Percentiles rank a stretch among this genome's conserved stretches.
Conservation (phyloP, 495 filamentous ascomycete genomes). For the Penicillium bovifimosum region DNA sequence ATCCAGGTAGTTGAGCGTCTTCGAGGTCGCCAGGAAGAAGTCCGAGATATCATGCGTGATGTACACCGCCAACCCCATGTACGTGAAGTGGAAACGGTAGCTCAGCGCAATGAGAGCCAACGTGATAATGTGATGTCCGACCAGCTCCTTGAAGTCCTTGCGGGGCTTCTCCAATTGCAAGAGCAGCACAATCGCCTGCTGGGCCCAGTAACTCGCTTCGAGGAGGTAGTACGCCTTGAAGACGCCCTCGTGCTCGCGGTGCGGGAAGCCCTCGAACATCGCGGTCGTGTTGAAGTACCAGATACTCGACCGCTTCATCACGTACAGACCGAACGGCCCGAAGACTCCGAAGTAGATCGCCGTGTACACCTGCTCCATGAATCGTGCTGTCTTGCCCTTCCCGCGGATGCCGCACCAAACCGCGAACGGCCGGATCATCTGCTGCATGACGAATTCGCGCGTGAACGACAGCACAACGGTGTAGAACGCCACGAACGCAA, state of each 20-base stretch:
- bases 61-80: constrained; percentile 95
- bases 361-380: constrained; percentile 98
- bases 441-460: constrained; percentile 96
- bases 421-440: constrained; percentile 75
- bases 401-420: constrained; percentile 62
- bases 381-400: constrained; percentile 77
- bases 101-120: constrained; percentile 80
- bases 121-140: constrained; percentile 90
- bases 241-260: constrained; percentile 71
- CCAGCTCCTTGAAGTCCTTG: constrained; percentile 94
- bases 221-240: constrained; percentile 98
- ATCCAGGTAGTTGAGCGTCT: constrained; percentile 90
- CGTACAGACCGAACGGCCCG: constrained; percentile 81
- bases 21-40: constrained; percentile 96
- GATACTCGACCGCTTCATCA: constrained; percentile 86
- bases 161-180: constrained; percentile 90
- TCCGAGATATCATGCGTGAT: constrained; percentile 95
- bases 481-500: constrained; percentile 87
- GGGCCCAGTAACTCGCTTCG: constrained; percentile 92
- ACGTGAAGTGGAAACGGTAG: constrained; percentile 97
- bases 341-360: constrained; percentile 89
- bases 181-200: constrained; percentile 86
- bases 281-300: constrained; percentile 95
- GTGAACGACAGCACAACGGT: constrained; percentile 85
- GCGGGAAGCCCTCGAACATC: constrained; percentile 91